Percentiles rank a stretch among this genome's conserved stretches.
These are phyloP conservation scores for Musa beccarii DNA, from an alignment of 176 grass and related monocot genomes.

Conservation along the genomic window DNA sequence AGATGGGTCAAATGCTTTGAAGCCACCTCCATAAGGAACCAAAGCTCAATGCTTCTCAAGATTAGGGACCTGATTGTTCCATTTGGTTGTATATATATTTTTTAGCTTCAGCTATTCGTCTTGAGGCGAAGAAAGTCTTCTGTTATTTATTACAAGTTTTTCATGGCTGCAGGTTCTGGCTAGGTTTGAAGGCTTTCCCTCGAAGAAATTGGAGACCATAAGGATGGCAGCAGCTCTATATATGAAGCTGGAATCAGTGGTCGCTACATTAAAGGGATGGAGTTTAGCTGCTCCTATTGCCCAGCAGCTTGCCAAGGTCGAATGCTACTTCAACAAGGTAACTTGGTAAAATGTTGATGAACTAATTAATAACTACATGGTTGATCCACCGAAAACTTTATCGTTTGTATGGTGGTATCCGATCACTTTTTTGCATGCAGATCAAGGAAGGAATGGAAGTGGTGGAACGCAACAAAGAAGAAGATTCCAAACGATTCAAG, in stretches of 20 bases:
- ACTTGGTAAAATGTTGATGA: too few species aligned
- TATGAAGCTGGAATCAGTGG: conserved; percentile 39
- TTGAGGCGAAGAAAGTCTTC: background rate
- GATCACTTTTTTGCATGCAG: conserved; percentile 3
- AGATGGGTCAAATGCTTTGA: too few species aligned
- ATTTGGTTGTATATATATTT: background rate
- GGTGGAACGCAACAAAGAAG: conserved; percentile 52
- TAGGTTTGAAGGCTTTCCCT: conserved; percentile 58
- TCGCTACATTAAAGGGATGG: conserved; percentile 34
- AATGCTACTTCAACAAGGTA: conserved; percentile 53
- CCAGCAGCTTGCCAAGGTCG: conserved; percentile 42
- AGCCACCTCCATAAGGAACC: too few species aligned
- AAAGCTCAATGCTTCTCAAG: too few species aligned
- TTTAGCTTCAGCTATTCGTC: background rate
- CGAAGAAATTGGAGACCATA: conserved; percentile 46
- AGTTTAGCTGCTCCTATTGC: conserved; percentile 25
- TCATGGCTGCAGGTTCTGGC: conserved; percentile 34
- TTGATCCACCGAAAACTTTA: background rate
- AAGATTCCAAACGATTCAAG: conserved; percentile 47
- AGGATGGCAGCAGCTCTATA: conserved; percentile 43
- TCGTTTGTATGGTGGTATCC: too few species aligned
- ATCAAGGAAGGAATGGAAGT: conserved; percentile 57
- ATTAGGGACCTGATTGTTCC: too few species aligned
- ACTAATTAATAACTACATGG: too few species aligned
- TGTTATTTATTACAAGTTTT: conserved; percentile 1